A percentile compares a stretch with the other conserved stretches of the same genome.
phyloP scores from a whole-genome alignment of 176 grass and related monocot species.

The Eragrostis curvula region DNA sequence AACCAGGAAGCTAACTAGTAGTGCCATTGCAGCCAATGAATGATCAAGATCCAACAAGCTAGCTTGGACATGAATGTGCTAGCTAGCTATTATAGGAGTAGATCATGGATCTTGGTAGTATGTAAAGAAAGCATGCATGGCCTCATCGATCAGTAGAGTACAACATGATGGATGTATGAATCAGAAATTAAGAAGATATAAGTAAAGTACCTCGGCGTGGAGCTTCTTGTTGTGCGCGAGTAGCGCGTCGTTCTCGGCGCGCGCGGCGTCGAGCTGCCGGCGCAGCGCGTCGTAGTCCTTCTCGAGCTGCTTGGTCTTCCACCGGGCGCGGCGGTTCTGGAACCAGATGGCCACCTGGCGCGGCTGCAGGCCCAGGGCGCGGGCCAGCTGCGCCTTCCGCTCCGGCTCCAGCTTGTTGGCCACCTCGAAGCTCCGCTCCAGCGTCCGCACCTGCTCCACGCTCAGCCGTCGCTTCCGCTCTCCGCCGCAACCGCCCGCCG shows the following conservation, averaged over 20 bases:
- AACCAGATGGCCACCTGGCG: slow-evolving; percentile 78
- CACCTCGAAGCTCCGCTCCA: slow-evolving; percentile 65
- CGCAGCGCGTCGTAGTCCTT: slow-evolving; percentile 56
- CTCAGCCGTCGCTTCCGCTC: slow-evolving; percentile 67
- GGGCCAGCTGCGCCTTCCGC: slow-evolving; percentile 57
- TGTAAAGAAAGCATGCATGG: neutral
- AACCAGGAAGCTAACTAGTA: neutral
- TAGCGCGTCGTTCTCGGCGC: slow-evolving; percentile 55
- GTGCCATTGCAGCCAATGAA: too few relatives aligned
- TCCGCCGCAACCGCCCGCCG: neutral
- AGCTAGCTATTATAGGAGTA: neutral
- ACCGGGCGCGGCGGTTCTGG: slow-evolving; percentile 70
- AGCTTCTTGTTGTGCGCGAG: slow-evolving; percentile 60
- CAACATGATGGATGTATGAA: too few relatives aligned
- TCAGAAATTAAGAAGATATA: too few relatives aligned
- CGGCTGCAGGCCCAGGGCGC: slow-evolving; percentile 58
- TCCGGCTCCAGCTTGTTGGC: slow-evolving; percentile 78
- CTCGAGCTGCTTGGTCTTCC: slow-evolving; percentile 78
- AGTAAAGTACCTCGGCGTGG: slow-evolving; percentile 38
- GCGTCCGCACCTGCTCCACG: slow-evolving; percentile 64
- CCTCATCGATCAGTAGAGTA: too few relatives aligned
- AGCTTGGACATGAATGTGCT: too few relatives aligned
- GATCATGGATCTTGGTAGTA: neutral
- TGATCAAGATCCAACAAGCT: slow-evolving; percentile 34
- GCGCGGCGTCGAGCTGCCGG: slow-evolving; percentile 48